phyloP scores from a whole-genome alignment of 352 stramenopile genomes.

The Globisporangium megalacanthum region DNA sequence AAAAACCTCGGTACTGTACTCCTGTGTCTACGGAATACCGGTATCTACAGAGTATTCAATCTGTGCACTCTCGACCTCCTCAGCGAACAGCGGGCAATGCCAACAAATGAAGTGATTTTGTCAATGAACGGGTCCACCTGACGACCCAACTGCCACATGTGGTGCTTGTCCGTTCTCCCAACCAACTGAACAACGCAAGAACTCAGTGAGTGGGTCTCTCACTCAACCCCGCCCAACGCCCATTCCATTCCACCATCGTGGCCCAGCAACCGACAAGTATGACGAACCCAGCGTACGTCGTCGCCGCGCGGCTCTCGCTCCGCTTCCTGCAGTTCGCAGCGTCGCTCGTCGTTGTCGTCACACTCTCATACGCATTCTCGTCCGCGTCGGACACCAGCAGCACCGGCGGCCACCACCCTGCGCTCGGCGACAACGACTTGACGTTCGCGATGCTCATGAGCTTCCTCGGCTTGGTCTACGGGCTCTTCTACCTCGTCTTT shows the following conservation, averaged over 20 bases:
- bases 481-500: slow-evolving; percentile 15
- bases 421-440: slow-evolving; percentile 7
- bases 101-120: too few relatives aligned
- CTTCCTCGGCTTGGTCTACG: slow-evolving; percentile 15
- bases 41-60: too few relatives aligned
- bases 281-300: slow-evolving; percentile 9
- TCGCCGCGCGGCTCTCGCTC: slow-evolving; percentile 16
- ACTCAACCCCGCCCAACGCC: background rate
- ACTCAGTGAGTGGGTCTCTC: background rate
- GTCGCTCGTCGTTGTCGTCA: slow-evolving; percentile 9
- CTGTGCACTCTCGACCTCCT: too few relatives aligned
- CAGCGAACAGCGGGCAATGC: too few relatives aligned
- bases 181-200: too few relatives aligned
- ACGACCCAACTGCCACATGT: too few relatives aligned
- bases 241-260: background rate
- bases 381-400: slow-evolving; percentile 3
- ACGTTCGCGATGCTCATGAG: slow-evolving; percentile 12
- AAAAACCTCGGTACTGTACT: too few relatives aligned
- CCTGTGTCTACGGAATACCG: too few relatives aligned
- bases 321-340: slow-evolving; percentile 14
- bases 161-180: too few relatives aligned
- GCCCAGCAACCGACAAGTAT: background rate
- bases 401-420: background rate
- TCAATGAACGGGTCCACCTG: too few relatives aligned
- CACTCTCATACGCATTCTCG: slow-evolving; percentile 4